Evolutionary conservation across 2,329 filamentous ascomycete species (phyloP).

Genomic region (Teratosphaeria pseudoeucalypti): DNA sequence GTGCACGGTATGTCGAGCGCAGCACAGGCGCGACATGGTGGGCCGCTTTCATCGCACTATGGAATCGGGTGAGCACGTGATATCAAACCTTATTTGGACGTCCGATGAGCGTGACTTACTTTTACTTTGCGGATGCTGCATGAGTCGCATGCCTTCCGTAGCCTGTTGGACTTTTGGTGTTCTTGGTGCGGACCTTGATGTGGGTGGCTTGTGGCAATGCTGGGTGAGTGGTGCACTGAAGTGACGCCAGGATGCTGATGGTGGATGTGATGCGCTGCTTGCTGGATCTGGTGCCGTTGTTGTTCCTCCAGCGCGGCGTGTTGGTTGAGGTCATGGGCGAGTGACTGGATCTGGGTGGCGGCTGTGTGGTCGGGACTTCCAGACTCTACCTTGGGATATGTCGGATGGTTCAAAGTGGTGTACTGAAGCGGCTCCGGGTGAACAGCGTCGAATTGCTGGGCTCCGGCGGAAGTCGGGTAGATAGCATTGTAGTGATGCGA

Average conservation of each 20-base stretch:
- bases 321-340: conserved; percentile 12
- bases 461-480: conserved; percentile 20
- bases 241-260: conserved; percentile 15
- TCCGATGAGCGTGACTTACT: conserved; percentile 14
- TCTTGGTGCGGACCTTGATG: neutral
- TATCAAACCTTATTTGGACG: neutral
- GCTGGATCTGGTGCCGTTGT: conserved; percentile 22
- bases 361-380: conserved; percentile 15
- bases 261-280: conserved; percentile 17
- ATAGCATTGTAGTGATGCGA: conserved; percentile 26
- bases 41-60: conserved; percentile 56
- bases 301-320: conserved; percentile 21
- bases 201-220: conserved; percentile 14
- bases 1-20: conserved; percentile 58
- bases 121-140: conserved; percentile 32
- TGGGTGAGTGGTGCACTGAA: conserved; percentile 12
- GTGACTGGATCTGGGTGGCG: conserved; percentile 22
- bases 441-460: conserved; percentile 23
- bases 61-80: conserved; percentile 3
- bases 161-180: conserved; percentile 25
- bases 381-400: conserved; percentile 27
- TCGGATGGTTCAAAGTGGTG: conserved; percentile 23
- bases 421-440: conserved; percentile 26
- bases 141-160: conserved; percentile 32
- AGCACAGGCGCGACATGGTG: conserved; percentile 55